A percentile compares a stretch with the other conserved stretches of the same genome.
Conservation (phyloP, 2,329 filamentous ascomycete genomes). For the Furcasterigmium sp. region DNA sequence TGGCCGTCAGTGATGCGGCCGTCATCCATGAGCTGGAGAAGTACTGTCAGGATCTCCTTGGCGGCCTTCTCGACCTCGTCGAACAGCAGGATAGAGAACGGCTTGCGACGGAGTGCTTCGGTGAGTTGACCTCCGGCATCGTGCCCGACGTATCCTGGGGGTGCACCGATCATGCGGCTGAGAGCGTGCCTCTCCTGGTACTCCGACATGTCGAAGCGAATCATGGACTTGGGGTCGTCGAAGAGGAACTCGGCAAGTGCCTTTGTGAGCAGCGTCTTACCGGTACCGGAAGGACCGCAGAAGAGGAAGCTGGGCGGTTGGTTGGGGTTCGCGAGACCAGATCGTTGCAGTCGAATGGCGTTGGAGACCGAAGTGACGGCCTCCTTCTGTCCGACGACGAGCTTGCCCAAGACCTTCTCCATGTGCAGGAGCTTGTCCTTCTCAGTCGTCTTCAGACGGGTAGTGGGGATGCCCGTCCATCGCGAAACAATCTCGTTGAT, state of each 20-base stretch:
- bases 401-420: slow-evolving; percentile 77
- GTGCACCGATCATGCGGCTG: slow-evolving; percentile 95
- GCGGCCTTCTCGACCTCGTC: slow-evolving; percentile 98
- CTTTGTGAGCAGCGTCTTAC: slow-evolving; percentile 96
- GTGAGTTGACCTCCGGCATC: slow-evolving; percentile 95
- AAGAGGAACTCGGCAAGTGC: slow-evolving; percentile 97
- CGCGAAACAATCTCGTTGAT: slow-evolving; percentile 98
- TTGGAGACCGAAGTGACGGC: slow-evolving; percentile 92
- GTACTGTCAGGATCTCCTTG: slow-evolving; percentile 92
- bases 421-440: slow-evolving; percentile 98
- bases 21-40: slow-evolving; percentile 99
- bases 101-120: slow-evolving; percentile 85
- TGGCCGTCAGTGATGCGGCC: slow-evolving; percentile 97
- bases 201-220: slow-evolving; percentile 99
- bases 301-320: slow-evolving; percentile 97
- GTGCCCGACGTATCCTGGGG: slow-evolving; percentile 94
- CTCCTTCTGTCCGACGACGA: slow-evolving; percentile 92
- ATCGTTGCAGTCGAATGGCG: slow-evolving; percentile 90
- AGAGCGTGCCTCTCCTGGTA: slow-evolving; percentile 96
- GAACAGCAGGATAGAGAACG: slow-evolving; percentile 96
- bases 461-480: slow-evolving; percentile 98
- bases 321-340: slow-evolving; percentile 91
- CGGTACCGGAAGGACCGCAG: slow-evolving; percentile 96
- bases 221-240: slow-evolving; percentile 96
- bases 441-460: slow-evolving; percentile 86